Evolutionary conservation across 192 early-diverging fungal genomes (phyloP), one percentile per base, ranked within the genome.

Genomic region (Paraglomus occultum): DNA sequence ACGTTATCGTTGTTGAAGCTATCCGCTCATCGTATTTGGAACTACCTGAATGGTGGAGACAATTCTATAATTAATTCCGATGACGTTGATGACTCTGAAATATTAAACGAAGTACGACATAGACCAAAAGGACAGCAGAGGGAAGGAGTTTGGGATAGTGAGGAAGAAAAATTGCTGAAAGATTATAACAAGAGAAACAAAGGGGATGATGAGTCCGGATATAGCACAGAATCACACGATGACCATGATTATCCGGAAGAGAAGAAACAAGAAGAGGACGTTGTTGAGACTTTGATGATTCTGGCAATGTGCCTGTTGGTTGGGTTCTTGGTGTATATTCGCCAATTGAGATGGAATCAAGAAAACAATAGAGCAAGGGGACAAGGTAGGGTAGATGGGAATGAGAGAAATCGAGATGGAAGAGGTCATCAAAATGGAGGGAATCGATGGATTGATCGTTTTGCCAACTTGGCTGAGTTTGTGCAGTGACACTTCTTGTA

Each of bases 1-100:
- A 87, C 82, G 23, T 71, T 92, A 2, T 91, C 95, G 20, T 78
- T 98, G 63, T 74, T 83, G 22, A 87, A 92, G 10, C 77, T 96
- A 67, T 74, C 79, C 60, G 42, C 84, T 12, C 85, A 88, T 62
- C 85, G 88, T 72, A 74, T 87, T 62, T 87, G 85, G 86, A 87
- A 79, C 23, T 90, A 85, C 74, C 57, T 84, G 10, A 73, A 73
- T 5, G 89, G 90, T 51, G 74, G 79, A 17, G 87, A 88, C 44
- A 85, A 82, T 18, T 83, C 63, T 10, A 51, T 15, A 15, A 51
- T 39, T 0, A 64, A 51, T 45, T 14, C 17, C 45, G 55, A 52
- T 47, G 20, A 31, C 2, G 67, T 54, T 2, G 55, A 43, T 45
- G 42, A 7, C 31, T 14, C 20, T 18, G 57, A 17, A 11, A 18